Evolutionary conservation across 1,139 yeast genomes (phyloP).

Genomic region (Candida sp.): DNA sequence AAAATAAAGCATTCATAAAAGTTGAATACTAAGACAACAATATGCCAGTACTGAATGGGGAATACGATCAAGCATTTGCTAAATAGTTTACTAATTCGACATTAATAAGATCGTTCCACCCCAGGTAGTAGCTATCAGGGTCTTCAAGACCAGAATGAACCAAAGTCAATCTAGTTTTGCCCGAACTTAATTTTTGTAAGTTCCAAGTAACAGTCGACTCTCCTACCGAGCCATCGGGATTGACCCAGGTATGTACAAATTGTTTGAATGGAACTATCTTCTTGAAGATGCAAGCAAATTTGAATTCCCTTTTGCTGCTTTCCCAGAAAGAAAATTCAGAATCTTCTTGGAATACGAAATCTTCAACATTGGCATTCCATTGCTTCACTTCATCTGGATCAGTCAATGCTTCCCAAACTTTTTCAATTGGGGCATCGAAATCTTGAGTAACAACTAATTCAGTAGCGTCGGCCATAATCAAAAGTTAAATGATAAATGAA

Average conservation of each 20-base stretch:
- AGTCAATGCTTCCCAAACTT: background rate
- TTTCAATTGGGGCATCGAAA: background rate
- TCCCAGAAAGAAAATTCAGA: background rate
- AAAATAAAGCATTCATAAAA: background rate
- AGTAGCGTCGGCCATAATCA: background rate
- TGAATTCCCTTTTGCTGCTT: background rate
- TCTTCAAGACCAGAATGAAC: background rate
- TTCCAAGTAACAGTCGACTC: background rate
- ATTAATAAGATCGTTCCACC: background rate
- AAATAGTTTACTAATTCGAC: background rate
- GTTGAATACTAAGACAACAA: background rate
- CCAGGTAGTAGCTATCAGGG: background rate
- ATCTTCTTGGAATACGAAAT: background rate
- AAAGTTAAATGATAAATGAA: too few species aligned
- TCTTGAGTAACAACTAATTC: background rate
- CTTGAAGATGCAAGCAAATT: background rate
- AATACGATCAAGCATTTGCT: background rate
- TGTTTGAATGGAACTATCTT: background rate
- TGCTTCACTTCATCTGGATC: background rate
- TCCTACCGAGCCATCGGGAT: background rate
- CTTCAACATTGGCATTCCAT: background rate
- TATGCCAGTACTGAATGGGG: background rate
- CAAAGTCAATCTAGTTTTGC: background rate
- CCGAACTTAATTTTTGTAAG: background rate
- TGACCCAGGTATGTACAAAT: background rate